Evolutionary conservation across 768 basidiomycete genomes (phyloP).

Genomic region (Hygrophorus russula): DNA sequence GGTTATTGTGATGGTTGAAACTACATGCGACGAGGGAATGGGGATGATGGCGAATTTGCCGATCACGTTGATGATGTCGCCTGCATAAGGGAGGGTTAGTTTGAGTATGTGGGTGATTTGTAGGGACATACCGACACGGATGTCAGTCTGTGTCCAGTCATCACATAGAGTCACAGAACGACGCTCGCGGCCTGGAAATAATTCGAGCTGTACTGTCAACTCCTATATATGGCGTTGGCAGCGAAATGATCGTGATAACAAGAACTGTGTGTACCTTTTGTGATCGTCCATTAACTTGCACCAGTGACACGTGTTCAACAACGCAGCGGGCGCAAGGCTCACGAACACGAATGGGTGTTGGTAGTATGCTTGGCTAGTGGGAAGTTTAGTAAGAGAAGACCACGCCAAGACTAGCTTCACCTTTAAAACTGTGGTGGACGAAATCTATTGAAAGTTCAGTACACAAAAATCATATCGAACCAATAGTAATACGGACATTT

Average conservation of each 20-base stretch:
- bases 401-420: neutral
- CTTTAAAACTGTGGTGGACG: neutral
- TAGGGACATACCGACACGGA: conserved; percentile 40
- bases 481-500: neutral
- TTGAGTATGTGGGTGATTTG: neutral
- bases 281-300: conserved; percentile 16
- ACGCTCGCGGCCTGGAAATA: conserved; percentile 18
- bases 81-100: conserved; percentile 14
- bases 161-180: conserved; percentile 55
- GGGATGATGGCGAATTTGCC: conserved; percentile 27
- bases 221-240: conserved; percentile 22
- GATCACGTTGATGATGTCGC: conserved; percentile 74
- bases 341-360: conserved; percentile 16
- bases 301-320: conserved; percentile 35
- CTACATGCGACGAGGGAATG: conserved; percentile 22
- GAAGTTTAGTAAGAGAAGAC: neutral
- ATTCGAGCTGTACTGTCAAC: conserved; percentile 35
- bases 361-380: conserved; percentile 4
- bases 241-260: neutral
- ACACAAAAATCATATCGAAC: neutral
- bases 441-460: neutral
- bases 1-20: conserved; percentile 43
- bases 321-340: conserved; percentile 43
- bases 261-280: conserved; percentile 35
- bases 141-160: conserved; percentile 64